Evolutionary conservation across 805 yeast genomes (phyloP).

Genomic region (Metschnikowia borealis): DNA sequence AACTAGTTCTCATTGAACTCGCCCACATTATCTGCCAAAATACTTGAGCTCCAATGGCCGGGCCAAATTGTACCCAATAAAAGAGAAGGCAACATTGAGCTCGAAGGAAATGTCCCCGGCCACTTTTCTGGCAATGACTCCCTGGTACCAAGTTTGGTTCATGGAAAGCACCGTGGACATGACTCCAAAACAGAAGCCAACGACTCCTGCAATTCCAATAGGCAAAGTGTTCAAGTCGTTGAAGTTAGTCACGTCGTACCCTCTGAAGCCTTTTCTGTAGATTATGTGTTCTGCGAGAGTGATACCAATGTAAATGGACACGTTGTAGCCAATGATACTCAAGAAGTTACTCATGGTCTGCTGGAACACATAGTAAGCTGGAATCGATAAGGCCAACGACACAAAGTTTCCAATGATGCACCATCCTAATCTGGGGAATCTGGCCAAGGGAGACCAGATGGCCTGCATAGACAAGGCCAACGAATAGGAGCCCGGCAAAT

Average conservation of each 20-base stretch:
- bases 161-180: conserved; percentile 30
- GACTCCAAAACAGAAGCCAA: conserved; percentile 30
- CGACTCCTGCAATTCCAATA: conserved; percentile 28
- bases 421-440: conserved; percentile 33
- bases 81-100: conserved; percentile 26
- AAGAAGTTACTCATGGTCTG: conserved; percentile 30
- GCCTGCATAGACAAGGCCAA: conserved; percentile 29
- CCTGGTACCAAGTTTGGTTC: conserved; percentile 33
- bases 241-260: conserved; percentile 26
- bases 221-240: conserved; percentile 23
- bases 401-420: conserved; percentile 29
- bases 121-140: conserved; percentile 23
- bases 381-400: conserved; percentile 31
- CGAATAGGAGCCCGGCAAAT: conserved; percentile 33
- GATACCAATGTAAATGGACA: conserved; percentile 31
- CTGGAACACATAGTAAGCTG: conserved; percentile 32
- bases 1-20: background rate
- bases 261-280: conserved; percentile 24
- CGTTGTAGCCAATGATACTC: conserved; percentile 30
- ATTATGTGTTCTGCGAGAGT: conserved; percentile 28
- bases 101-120: conserved; percentile 33
- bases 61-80: conserved; percentile 24
- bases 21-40: conserved; percentile 7
- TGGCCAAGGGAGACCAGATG: conserved; percentile 29
- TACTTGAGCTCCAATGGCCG: conserved; percentile 32